A percentile compares a stretch with the other conserved stretches of the same genome.
phyloP scores from a whole-genome alignment of 345 rosid genomes.

The Trapa incisa region DNA sequence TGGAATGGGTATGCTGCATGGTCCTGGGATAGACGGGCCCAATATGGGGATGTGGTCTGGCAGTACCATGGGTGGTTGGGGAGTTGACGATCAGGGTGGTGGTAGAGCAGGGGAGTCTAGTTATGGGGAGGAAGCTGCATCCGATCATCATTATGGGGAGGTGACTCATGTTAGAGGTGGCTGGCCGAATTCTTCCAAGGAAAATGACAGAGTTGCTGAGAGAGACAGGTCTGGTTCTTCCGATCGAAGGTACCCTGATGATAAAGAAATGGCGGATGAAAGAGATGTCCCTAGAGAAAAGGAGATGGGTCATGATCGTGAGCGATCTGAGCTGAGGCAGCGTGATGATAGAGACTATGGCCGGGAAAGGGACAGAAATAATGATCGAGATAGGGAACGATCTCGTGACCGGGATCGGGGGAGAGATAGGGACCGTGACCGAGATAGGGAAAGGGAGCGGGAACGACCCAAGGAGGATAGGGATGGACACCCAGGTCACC shows the following conservation, averaged over 20 bases:
- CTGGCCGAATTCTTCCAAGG: constrained; percentile 39
- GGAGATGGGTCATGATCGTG: constrained; percentile 45
- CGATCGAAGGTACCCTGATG: constrained; percentile 58
- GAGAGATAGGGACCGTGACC: constrained; percentile 25
- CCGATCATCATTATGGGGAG: constrained; percentile 72
- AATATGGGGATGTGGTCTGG: constrained; percentile 78
- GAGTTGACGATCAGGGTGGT: constrained; percentile 60
- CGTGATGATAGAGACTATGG: constrained; percentile 49
- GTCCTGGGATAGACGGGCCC: constrained; percentile 50
- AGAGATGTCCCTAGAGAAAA: constrained; percentile 51
- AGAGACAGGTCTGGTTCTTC: constrained; percentile 71
- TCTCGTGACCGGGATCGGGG: constrained; percentile 9
- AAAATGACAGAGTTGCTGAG: constrained; percentile 56
- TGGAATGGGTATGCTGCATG: constrained; percentile 75
- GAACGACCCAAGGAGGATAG: constrained; percentile 53
- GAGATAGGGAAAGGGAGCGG: constrained; percentile 41
- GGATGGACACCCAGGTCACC: constrained; percentile 46
- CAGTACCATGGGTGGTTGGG: constrained; percentile 63
- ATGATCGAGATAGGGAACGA: constrained; percentile 47
- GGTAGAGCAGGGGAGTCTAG: constrained; percentile 73
- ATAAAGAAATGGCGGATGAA: constrained; percentile 48
- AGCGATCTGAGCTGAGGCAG: constrained; percentile 29
- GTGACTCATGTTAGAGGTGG: constrained; percentile 52
- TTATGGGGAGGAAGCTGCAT: constrained; percentile 77
- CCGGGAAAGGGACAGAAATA: constrained; percentile 54